These are phyloP conservation scores for Zoysia pacifica DNA, from an alignment of 176 grass and related monocot genomes.

Conservation along the genomic window DNA sequence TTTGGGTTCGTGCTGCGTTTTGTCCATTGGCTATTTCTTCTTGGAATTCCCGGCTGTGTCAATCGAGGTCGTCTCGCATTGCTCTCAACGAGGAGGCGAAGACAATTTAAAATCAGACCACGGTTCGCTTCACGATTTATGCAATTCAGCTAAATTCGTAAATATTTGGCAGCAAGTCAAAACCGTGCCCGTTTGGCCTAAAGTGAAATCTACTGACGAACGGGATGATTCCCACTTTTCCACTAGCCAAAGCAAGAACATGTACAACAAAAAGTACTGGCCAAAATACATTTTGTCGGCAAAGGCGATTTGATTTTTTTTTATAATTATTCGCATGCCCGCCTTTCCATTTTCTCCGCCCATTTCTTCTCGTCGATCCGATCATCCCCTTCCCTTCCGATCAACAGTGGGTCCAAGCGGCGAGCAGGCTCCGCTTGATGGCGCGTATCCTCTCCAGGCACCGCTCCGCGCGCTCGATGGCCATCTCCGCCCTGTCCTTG, in stretches of 20 bases:
- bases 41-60: too few species aligned
- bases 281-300: background rate
- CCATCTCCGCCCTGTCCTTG: slow-evolving; percentile 51
- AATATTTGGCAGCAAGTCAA: too few species aligned
- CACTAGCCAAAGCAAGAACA: slow-evolving; percentile 8
- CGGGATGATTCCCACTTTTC: background rate
- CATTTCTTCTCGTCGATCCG: background rate
- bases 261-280: slow-evolving; percentile 17
- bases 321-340: background rate
- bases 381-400: too few species aligned
- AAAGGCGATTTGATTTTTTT: background rate
- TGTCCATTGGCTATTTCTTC: too few species aligned
- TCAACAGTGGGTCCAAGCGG: slow-evolving; percentile 23
- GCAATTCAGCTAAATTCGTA: background rate
- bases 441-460: slow-evolving; percentile 71
- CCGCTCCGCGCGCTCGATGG: slow-evolving; percentile 62
- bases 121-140: too few species aligned
- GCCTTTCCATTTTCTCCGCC: background rate
- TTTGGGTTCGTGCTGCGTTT: too few species aligned
- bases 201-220: background rate
- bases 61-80: too few species aligned
- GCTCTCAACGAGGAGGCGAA: too few species aligned
- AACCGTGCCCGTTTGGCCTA: background rate
- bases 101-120: too few species aligned
- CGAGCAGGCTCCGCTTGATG: slow-evolving; percentile 58